Percentiles rank a stretch among this genome's conserved stretches.
Evolutionary conservation across 2,329 filamentous ascomycete species (phyloP).

Genomic region (Monosporascus ibericus): DNA sequence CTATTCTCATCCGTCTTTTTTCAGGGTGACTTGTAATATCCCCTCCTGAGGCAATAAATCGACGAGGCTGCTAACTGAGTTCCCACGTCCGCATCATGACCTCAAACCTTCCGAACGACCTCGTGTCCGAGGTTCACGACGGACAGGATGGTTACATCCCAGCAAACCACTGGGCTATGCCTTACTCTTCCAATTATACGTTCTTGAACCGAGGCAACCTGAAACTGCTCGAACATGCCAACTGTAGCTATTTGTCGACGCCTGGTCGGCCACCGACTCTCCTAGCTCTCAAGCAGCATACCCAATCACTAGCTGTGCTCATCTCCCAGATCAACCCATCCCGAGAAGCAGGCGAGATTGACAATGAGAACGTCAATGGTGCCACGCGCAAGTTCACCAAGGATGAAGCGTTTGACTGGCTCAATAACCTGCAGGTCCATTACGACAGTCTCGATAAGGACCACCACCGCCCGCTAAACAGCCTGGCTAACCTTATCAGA

Average conservation of each 20-base stretch:
- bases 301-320: constrained; percentile 48
- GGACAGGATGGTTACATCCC: constrained; percentile 29
- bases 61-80: neutral
- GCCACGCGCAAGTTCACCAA: constrained; percentile 26
- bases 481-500: constrained; percentile 40
- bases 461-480: constrained; percentile 41
- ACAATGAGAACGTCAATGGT: constrained; percentile 14
- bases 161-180: constrained; percentile 34
- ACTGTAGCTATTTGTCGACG: constrained; percentile 53
- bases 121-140: constrained; percentile 17
- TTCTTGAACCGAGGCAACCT: constrained; percentile 25
- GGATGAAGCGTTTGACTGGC: constrained; percentile 51
- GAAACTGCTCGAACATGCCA: constrained; percentile 40
- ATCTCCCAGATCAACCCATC: constrained; percentile 42
- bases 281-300: constrained; percentile 53
- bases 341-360: constrained; percentile 24
- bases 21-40: neutral
- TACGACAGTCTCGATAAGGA: constrained; percentile 43
- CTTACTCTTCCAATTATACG: constrained; percentile 34
- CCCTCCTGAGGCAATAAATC: neutral
- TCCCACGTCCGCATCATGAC: constrained; percentile 7
- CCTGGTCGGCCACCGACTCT: constrained; percentile 45
- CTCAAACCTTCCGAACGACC: constrained; percentile 2
- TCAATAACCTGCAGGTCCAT: constrained; percentile 41
- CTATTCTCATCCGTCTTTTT: neutral